Conservation (phyloP, 1,284 basidiomycete genomes). For the Marasmius oreades region DNA sequence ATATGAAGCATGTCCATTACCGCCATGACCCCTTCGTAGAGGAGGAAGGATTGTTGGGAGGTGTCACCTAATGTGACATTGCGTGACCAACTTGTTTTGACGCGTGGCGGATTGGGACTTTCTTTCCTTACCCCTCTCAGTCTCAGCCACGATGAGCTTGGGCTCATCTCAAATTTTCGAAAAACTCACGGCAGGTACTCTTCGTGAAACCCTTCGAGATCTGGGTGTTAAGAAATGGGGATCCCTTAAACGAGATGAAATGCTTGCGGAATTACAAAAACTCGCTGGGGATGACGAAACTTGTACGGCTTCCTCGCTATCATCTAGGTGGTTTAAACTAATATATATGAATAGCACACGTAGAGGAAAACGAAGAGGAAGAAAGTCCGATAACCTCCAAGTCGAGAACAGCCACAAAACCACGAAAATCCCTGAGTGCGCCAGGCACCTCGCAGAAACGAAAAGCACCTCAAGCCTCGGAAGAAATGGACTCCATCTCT, state of each 20-base stretch:
- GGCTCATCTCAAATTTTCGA: background rate
- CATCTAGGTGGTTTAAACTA: background rate
- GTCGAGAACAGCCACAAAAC: background rate
- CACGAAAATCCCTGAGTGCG: background rate
- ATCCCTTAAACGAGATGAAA: background rate
- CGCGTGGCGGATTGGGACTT: background rate
- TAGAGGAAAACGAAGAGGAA: background rate
- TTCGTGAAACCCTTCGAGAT: background rate
- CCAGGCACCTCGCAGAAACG: background rate
- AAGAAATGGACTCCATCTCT: background rate
- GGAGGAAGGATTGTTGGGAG: background rate
- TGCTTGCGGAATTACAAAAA: background rate
- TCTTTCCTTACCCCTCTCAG: background rate
- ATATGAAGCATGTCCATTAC: conserved; percentile 1
- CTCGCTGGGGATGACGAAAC: background rate
- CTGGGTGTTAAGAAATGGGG: background rate
- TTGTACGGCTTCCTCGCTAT: background rate
- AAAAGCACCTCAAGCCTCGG: background rate
- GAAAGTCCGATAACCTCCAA: background rate
- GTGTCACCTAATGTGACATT: background rate
- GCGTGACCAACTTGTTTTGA: background rate
- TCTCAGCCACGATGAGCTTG: background rate
- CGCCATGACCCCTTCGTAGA: background rate
- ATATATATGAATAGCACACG: background rate
- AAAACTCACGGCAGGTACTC: background rate